A percentile compares a stretch with the other conserved stretches of the same genome.
phyloP scores from a whole-genome alignment of 441 rosid species.

The Lepidium campestre region DNA sequence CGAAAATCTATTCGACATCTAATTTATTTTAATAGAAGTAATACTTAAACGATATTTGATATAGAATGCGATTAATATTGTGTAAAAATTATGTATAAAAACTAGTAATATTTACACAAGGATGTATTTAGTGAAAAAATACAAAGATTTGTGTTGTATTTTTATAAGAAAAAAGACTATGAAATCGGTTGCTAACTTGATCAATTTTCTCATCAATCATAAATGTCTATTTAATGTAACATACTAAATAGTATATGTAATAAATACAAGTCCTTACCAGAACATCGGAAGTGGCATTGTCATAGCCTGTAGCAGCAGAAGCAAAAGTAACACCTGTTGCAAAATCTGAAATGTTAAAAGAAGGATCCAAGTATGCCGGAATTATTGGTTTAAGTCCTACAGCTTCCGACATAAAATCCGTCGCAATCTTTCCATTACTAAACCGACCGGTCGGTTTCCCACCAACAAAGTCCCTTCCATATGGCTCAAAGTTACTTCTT shows the following conservation, averaged over 20 bases:
- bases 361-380: slow-evolving; percentile 60
- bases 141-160: too few relatives aligned
- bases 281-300: slow-evolving; percentile 53
- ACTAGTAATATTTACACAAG: too few relatives aligned
- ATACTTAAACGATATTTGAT: too few relatives aligned
- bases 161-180: too few relatives aligned
- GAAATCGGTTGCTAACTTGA: neutral
- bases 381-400: slow-evolving; percentile 40
- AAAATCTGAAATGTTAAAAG: slow-evolving; percentile 45
- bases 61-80: too few relatives aligned
- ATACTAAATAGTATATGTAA: neutral
- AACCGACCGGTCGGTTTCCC: slow-evolving; percentile 55
- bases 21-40: too few relatives aligned
- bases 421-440: slow-evolving; percentile 49
- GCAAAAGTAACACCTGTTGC: slow-evolving; percentile 66
- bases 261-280: slow-evolving; percentile 33
- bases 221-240: slow-evolving; percentile 1
- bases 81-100: too few relatives aligned
- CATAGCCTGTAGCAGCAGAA: slow-evolving; percentile 68
- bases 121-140: too few relatives aligned
- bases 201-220: neutral
- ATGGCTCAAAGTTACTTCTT: slow-evolving; percentile 60
- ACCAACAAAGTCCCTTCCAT: slow-evolving; percentile 52
- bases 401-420: slow-evolving; percentile 48
- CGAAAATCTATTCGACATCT: too few relatives aligned